These are phyloP conservation scores for Camellia granthamiana DNA, from an alignment of 148 eudicot genomes.

Conservation along the genomic window DNA sequence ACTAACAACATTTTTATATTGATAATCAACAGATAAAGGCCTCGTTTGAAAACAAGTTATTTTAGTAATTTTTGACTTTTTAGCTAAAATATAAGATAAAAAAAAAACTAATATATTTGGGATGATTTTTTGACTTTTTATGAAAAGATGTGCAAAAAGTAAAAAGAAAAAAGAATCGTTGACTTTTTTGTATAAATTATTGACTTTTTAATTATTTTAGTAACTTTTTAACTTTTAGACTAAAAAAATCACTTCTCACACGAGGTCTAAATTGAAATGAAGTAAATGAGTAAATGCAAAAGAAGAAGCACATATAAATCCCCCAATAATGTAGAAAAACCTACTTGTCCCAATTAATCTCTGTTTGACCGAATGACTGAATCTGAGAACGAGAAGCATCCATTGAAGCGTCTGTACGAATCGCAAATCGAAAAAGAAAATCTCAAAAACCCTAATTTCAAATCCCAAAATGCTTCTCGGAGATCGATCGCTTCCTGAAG, in stretches of 20 bases:
- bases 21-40: background rate
- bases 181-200: too few relatives aligned
- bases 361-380: slow-evolving; percentile 62
- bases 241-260: too few relatives aligned
- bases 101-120: too few relatives aligned
- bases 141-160: too few relatives aligned
- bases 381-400: slow-evolving; percentile 39
- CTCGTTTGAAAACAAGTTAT: too few relatives aligned
- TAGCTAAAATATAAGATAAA: too few relatives aligned
- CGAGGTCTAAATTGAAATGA: background rate
- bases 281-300: background rate
- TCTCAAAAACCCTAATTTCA: slow-evolving; percentile 12
- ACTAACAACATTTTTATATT: background rate
- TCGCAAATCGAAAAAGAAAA: background rate
- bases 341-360: slow-evolving; percentile 95
- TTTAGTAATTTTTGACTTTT: too few relatives aligned
- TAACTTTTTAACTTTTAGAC: too few relatives aligned
- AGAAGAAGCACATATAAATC: background rate
- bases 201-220: too few relatives aligned
- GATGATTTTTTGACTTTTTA: too few relatives aligned
- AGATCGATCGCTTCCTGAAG: background rate
- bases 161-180: too few relatives aligned
- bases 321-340: background rate
- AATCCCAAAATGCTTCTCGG: background rate
- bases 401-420: slow-evolving; percentile 27